Evolutionary conservation across 208 protist genomes (phyloP).

Genomic region (Porcisia hertigi): DNA sequence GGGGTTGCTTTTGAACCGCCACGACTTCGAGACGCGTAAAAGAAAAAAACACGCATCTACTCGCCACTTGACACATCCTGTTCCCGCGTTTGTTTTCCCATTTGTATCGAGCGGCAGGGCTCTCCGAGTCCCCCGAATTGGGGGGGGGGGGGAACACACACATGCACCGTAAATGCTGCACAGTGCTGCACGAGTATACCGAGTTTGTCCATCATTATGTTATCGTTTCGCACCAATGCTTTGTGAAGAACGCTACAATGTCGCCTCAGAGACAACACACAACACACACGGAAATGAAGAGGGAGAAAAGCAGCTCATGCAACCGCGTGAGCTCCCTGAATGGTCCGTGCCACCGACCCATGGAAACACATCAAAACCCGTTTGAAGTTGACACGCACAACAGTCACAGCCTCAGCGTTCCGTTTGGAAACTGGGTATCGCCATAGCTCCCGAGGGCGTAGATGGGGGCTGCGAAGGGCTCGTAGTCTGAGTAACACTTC

Average conservation of each 20-base stretch:
- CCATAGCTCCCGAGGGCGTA: slow-evolving; percentile 87
- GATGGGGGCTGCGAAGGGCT: slow-evolving; percentile 83
- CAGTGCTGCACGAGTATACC: background rate
- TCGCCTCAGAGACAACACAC: background rate
- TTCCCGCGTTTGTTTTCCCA: background rate
- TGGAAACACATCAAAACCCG: background rate
- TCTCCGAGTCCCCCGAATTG: background rate
- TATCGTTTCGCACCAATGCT: background rate
- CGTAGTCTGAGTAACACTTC: slow-evolving; percentile 89
- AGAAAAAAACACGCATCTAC: background rate
- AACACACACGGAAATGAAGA: background rate
- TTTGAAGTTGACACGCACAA: background rate
- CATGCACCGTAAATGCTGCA: too few relatives aligned
- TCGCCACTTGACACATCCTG: background rate
- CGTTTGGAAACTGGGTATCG: slow-evolving; percentile 49
- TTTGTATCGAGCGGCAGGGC: too few relatives aligned
- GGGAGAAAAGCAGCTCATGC: background rate
- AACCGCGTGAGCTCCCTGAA: too few relatives aligned
- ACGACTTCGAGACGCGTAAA: background rate
- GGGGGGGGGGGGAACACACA: background rate
- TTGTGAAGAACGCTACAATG: background rate
- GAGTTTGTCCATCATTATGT: background rate
- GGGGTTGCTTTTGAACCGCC: background rate
- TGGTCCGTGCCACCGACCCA: background rate
- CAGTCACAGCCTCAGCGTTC: slow-evolving; percentile 24